A percentile compares a stretch with the other conserved stretches of the same genome.
Evolutionary conservation across 2,329 filamentous ascomycete species (phyloP).

Genomic region (Claviceps cyperi): DNA sequence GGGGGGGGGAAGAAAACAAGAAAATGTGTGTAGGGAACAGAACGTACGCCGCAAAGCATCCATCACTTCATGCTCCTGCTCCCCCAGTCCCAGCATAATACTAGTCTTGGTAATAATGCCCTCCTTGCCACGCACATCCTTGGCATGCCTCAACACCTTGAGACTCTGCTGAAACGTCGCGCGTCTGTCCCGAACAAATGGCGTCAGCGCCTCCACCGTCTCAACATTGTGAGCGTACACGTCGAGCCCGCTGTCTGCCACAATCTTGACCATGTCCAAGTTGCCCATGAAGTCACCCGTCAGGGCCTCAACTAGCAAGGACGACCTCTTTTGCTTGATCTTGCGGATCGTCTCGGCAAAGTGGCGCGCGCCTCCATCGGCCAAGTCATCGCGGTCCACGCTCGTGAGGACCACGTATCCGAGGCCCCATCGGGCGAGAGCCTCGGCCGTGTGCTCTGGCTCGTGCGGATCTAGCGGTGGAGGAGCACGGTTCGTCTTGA

Average conservation of each 20-base stretch:
- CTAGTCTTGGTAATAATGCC: conserved; percentile 95
- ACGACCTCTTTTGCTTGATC: conserved; percentile 74
- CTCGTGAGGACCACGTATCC: conserved; percentile 91
- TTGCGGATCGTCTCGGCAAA: conserved; percentile 88
- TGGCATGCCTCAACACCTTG: conserved; percentile 65
- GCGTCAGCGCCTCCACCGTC: conserved; percentile 82
- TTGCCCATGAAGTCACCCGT: conserved; percentile 83
- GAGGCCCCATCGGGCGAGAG: conserved; percentile 79
- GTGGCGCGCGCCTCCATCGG: conserved; percentile 76
- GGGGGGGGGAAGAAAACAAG: conserved; percentile 8
- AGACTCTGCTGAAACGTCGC: conserved; percentile 83
- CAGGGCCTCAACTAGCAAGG: conserved; percentile 66
- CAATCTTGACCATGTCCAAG: conserved; percentile 69
- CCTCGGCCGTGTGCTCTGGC: conserved; percentile 92
- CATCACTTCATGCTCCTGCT: conserved; percentile 77
- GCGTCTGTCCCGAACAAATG: conserved; percentile 75
- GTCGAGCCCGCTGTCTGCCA: conserved; percentile 79
- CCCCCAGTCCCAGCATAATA: conserved; percentile 89
- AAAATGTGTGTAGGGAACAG: no score
- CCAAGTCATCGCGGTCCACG: conserved; percentile 86
- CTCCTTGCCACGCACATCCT: conserved; percentile 51
- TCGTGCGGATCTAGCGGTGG: conserved; percentile 84
- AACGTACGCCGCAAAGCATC: conserved; percentile 52
- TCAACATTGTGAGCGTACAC: conserved; percentile 97
- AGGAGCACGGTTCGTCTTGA: conserved; percentile 70